Evolutionary conservation across 2,329 filamentous ascomycete genomes (phyloP).

Genomic region (Thielaviopsis cerberus): DNA sequence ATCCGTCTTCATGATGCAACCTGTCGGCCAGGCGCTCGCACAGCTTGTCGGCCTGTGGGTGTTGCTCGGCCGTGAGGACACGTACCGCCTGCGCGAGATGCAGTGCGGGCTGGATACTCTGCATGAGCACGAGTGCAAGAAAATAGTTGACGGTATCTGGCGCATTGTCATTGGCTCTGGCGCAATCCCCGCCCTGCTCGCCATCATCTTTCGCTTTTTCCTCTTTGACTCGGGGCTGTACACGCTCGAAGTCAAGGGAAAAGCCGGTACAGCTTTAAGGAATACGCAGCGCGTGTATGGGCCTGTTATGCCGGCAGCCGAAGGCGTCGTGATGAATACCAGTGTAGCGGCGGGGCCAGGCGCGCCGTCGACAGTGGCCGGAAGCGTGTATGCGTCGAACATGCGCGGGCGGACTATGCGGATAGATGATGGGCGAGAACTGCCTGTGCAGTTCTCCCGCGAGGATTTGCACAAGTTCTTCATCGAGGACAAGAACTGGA

Average conservation of each 20-base stretch:
- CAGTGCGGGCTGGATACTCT: constrained; percentile 29
- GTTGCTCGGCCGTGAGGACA: constrained; percentile 26
- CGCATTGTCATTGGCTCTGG: constrained; percentile 48
- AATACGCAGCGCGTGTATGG: constrained; percentile 42
- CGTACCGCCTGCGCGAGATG: constrained; percentile 24
- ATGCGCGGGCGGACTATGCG: constrained; percentile 15
- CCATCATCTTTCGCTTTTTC: constrained; percentile 47
- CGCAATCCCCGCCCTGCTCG: constrained; percentile 42
- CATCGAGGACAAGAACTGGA: constrained; percentile 28
- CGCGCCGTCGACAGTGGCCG: not conserved
- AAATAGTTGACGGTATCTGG: constrained; percentile 42
- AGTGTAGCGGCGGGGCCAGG: not conserved
- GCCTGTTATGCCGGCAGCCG: constrained; percentile 13
- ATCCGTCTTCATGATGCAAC: constrained; percentile 51
- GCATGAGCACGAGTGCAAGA: constrained; percentile 27
- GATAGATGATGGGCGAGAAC: constrained; percentile 15
- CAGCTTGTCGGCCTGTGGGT: constrained; percentile 41
- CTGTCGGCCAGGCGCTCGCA: constrained; percentile 45
- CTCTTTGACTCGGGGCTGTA: constrained; percentile 49
- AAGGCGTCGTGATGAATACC: constrained; percentile 13
- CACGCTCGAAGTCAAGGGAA: constrained; percentile 44
- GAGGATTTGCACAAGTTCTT: constrained; percentile 32
- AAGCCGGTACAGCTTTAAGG: constrained; percentile 37
- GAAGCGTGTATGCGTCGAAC: constrained; percentile 18
- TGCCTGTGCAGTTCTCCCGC: constrained; percentile 30